These are phyloP conservation scores for Rubroshorea leprosula DNA, from an alignment of 345 rosid genomes.

Conservation along the genomic window DNA sequence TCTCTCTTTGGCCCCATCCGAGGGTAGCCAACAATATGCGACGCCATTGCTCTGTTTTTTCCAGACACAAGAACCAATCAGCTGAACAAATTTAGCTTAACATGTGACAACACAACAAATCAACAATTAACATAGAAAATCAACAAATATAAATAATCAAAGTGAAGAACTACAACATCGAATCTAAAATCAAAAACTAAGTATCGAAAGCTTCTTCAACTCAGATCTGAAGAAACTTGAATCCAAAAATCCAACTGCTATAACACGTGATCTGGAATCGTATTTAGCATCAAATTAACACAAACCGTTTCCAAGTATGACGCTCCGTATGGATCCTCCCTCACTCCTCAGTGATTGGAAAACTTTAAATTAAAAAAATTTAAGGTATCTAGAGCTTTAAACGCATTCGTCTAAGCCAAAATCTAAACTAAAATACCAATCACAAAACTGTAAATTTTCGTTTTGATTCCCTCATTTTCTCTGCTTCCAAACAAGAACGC, in stretches of 20 bases:
- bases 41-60: conserved; percentile 48
- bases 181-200: not conserved
- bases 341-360: not conserved
- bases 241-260: not conserved
- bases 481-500: not conserved
- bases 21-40: conserved; percentile 76
- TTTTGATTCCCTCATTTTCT: not conserved
- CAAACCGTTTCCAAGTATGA: not conserved
- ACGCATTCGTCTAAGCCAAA: not conserved
- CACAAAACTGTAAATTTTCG: not conserved
- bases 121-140: too few relatives aligned
- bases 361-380: too few relatives aligned
- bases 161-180: too few relatives aligned
- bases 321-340: not conserved
- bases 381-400: too few relatives aligned
- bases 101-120: too few relatives aligned
- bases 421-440: not conserved
- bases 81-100: too few relatives aligned
- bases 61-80: not conserved
- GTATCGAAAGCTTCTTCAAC: not conserved
- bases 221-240: not conserved
- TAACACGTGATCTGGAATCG: not conserved
- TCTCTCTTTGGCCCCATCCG: conserved; percentile 80
- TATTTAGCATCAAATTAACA: not conserved
- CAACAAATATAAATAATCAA: too few relatives aligned